Conservation (phyloP, 2,329 filamentous ascomycete genomes). For the Dactylellina sp. region DNA sequence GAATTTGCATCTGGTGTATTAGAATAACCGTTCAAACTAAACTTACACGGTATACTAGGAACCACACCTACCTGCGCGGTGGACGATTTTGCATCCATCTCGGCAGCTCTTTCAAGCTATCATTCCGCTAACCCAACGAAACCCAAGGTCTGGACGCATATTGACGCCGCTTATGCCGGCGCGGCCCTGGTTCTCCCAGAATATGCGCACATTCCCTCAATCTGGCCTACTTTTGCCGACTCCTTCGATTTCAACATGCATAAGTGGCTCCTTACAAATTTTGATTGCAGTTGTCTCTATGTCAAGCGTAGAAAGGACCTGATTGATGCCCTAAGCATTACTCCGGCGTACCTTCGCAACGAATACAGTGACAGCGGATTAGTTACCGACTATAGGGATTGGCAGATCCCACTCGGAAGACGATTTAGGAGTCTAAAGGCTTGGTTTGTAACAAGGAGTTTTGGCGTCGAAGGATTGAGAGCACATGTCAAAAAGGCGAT, state of each 20-base stretch:
- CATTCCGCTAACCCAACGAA: constrained; percentile 60
- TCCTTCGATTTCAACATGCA: constrained; percentile 96
- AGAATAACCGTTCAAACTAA: not conserved
- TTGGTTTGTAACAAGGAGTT: constrained; percentile 91
- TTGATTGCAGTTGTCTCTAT: constrained; percentile 85
- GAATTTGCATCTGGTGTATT: not conserved
- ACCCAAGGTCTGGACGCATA: constrained; percentile 84
- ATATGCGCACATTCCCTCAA: constrained; percentile 72
- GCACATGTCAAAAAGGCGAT: constrained; percentile 78
- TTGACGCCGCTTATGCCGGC: constrained; percentile 93
- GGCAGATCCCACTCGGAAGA: constrained; percentile 92
- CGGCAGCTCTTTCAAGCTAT: constrained; percentile 66
- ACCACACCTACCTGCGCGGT: constrained; percentile 89
- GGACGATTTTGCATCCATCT: constrained; percentile 81
- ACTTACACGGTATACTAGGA: constrained; percentile 65
- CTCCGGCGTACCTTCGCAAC: constrained; percentile 85
- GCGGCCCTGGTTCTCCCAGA: constrained; percentile 84
- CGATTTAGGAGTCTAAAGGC: constrained; percentile 90
- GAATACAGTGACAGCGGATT: constrained; percentile 81
- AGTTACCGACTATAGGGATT: constrained; percentile 95
- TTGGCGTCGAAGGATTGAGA: constrained; percentile 80
- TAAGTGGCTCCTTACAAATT: constrained; percentile 96
- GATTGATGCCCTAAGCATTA: constrained; percentile 81
- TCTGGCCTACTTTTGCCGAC: constrained; percentile 75
- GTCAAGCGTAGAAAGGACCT: constrained; percentile 80